Evolutionary conservation across 257 asterid species (phyloP), one percentile per base, ranked within the genome.

Genomic region (Gardenia jasminoides): DNA sequence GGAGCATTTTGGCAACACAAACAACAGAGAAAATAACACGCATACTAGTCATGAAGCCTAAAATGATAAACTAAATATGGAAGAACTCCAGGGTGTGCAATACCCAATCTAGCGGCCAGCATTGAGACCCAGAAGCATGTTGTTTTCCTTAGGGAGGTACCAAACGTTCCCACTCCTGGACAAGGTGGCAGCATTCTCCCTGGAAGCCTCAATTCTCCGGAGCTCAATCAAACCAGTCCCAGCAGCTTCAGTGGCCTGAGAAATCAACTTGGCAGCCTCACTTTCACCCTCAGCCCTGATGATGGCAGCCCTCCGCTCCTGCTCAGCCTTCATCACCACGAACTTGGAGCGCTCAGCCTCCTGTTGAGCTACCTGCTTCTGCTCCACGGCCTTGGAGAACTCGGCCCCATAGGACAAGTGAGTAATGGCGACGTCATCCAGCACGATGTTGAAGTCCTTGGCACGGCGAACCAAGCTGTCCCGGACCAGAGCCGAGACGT

Each of bases 331-430:
- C 80, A 86, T 88, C 28, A 96, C 99, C 59, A 96, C 96, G 47
- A 96, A 96, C 75, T 92, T 96, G 13, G 98, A 93, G 74, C 99
- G 67, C 91, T 96, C 98, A 0, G 99, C 99, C 88, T 93, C 99
- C 86, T 96, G 99, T 84, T 96, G 98, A 13, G 98, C 99, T 70
- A 92, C 99, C 88, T 96, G 99, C 87, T 96, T 96, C 93, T 96
- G 98, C 87, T 96, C 99, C 80, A 93, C 98, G 4, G 98, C 98
- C 81, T 80, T 93, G 0, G 98, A 93, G 84, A 96, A 93, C 80
- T 96, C 98, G 2, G 93, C 89, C 44, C 99, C 98, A 50, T 96
- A 96, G 0, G 98, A 93, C 84, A 96, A 84, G 80, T 96, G 99
- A 3, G 98, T 96, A 71, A 93, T 96, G 0, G 97, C 99, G 59